Percentiles rank a stretch among this genome's conserved stretches.
phyloP scores from a whole-genome alignment of 2,329 filamentous ascomycete genomes.

The Sordariomycetes sp. region DNA sequence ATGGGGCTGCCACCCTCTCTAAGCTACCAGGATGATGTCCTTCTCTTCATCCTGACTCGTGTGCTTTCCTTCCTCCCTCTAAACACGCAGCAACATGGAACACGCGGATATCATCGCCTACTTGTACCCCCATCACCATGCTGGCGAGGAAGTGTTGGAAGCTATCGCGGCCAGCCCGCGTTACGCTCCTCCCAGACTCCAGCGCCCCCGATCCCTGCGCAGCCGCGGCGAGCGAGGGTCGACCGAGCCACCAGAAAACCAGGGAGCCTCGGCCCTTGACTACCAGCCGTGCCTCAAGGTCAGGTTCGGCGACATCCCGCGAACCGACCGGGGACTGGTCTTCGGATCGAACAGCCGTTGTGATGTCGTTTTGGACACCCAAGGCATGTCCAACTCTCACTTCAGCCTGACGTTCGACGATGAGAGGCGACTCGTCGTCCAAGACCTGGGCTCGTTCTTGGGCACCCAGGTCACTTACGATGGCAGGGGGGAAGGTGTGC shows the following conservation, averaged over 20 bases:
- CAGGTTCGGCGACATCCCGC: neutral
- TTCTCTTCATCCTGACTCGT: no score
- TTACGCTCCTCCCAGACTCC: no score
- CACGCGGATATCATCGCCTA: no score
- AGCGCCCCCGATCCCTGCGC: no score
- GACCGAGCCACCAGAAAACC: neutral
- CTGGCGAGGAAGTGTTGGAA: no score
- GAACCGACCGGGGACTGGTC: neutral
- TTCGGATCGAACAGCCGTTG: neutral
- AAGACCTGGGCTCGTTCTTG: neutral
- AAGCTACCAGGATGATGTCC: no score
- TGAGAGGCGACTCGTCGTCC: neutral
- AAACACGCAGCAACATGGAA: no score
- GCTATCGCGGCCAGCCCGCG: no score
- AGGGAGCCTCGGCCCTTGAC: neutral
- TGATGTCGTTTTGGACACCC: neutral
- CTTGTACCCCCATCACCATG: no score
- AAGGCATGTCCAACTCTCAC: neutral
- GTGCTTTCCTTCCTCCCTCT: no score
- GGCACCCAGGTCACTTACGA: neutral
- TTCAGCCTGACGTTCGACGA: neutral
- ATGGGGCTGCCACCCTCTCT: no score
- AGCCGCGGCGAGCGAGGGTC: no score
- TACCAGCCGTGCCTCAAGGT: neutral
- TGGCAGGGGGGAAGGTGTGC: neutral